A percentile compares a stretch with the other conserved stretches of the same genome.
These are phyloP conservation scores for Backusella tarrabulga DNA, from an alignment of 192 early-diverging fungal species.

Conservation along the genomic window DNA sequence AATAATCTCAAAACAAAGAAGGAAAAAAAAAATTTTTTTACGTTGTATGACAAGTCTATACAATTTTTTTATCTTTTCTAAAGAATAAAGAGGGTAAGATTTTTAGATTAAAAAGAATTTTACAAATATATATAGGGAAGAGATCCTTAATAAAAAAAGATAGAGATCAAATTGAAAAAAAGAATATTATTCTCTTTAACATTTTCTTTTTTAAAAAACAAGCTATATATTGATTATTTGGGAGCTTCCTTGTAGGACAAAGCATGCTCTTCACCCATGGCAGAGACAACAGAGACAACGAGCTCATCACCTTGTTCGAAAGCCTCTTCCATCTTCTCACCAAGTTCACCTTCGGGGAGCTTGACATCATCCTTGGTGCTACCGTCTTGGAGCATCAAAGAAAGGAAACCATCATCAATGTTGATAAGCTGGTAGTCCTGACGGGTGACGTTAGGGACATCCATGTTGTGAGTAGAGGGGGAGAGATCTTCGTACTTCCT, in stretches of 20 bases:
- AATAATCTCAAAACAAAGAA: conserved; percentile 2
- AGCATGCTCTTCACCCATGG: conserved; percentile 94
- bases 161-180: conserved; percentile 15
- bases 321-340: conserved; percentile 67
- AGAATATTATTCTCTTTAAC: not conserved
- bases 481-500: conserved; percentile 97
- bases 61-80: conserved; percentile 7
- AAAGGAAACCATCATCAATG: conserved; percentile 89
- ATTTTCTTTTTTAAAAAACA: conserved; percentile 13
- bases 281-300: conserved; percentile 77
- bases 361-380: conserved; percentile 96
- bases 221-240: conserved; percentile 17
- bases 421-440: conserved; percentile 83
- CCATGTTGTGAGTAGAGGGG: conserved; percentile 99
- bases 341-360: conserved; percentile 83
- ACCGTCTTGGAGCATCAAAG: conserved; percentile 78
- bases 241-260: conserved; percentile 53
- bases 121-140: conserved; percentile 9
- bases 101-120: conserved; percentile 8
- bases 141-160: not conserved
- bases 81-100: conserved; percentile 15
- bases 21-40: not conserved
- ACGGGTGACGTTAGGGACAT: conserved; percentile 93
- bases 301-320: conserved; percentile 77
- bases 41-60: conserved; percentile 6